Evolutionary conservation across 208 protist species (phyloP), one percentile per base, ranked within the genome.

Genomic region (Leptomonas seymouri): DNA sequence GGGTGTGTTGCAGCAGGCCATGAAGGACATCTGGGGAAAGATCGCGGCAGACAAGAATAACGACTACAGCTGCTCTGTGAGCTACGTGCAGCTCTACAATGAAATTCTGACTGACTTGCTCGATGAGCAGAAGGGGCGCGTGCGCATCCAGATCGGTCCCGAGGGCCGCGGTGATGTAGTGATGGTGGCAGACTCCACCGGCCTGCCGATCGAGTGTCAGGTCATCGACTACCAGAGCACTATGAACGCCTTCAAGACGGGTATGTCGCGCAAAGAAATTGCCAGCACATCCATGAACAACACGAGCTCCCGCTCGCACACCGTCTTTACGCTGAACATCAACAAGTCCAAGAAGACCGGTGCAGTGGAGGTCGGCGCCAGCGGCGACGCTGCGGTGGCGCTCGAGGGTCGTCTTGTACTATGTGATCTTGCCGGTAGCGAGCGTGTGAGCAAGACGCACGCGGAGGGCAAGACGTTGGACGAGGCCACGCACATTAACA

Each of bases 381-480:
- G 49, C 9, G 25, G 42, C 6, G 60, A 59, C 15, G 65, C 81
- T 2, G 75, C 72, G 4, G 74, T 89, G 16, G 83, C 87, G 21
- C 78, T 96, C 18, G 85, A 96, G 57, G 90, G 90, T 0, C 87
- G 90, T 41, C 82, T 98, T 20, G 98, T 98, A 50, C 74, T 99
- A 45, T 98, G 98, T 60, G 98, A 99, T 93, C 84, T 99, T 16
- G 98, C 98, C 14, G 98, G 98, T 14, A 98, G 95, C 46, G 98
- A 99, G 82, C 91, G 98, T 56, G 79, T 89, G 21, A 86, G 83
- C 46, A 88, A 94, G 71, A 98, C 98, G 4, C 83, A 92, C 14
- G 91, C 95, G 2, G 87, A 97, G 66, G 98, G 98, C 14, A 85
- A 97, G 54, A 91, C 88, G 18, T 78, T 98, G 15, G 84, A 87